These are phyloP conservation scores for Alternaria infectoria DNA, from an alignment of 2,329 filamentous ascomycete species.

Conservation along the genomic window DNA sequence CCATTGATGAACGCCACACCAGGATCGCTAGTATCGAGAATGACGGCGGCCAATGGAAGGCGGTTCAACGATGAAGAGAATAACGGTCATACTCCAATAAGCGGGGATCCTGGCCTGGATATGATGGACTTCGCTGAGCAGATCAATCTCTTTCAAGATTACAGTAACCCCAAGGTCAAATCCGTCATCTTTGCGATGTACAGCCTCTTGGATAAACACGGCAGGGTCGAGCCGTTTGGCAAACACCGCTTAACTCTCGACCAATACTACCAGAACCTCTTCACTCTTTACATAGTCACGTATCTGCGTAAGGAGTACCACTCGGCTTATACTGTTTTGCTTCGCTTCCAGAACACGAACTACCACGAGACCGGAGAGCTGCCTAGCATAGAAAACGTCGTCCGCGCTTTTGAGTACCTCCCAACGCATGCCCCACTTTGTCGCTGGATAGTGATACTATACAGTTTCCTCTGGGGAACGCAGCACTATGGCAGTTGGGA, in stretches of 20 bases:
- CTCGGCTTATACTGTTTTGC: slow-evolving; percentile 14
- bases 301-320: neutral
- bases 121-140: neutral
- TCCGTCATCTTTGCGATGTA: slow-evolving; percentile 6
- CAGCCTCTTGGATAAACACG: neutral
- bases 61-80: neutral
- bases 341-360: slow-evolving; percentile 22
- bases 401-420: slow-evolving; percentile 16
- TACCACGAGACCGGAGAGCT: neutral
- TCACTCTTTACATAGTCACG: slow-evolving; percentile 21
- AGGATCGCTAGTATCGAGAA: neutral
- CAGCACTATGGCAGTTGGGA: slow-evolving; percentile 4
- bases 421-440: slow-evolving; percentile 15
- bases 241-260: neutral
- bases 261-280: slow-evolving; percentile 20
- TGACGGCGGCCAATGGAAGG: neutral
- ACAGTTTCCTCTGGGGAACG: slow-evolving; percentile 19
- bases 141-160: neutral
- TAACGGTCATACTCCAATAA: neutral
- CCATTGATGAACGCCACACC: neutral
- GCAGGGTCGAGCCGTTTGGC: neutral
- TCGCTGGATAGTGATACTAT: slow-evolving; percentile 22
- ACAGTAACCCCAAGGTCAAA: neutral
- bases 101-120: neutral
- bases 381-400: neutral